Evolutionary conservation across 306 rosid species (phyloP).

Genomic region (Quercus bicolor): DNA sequence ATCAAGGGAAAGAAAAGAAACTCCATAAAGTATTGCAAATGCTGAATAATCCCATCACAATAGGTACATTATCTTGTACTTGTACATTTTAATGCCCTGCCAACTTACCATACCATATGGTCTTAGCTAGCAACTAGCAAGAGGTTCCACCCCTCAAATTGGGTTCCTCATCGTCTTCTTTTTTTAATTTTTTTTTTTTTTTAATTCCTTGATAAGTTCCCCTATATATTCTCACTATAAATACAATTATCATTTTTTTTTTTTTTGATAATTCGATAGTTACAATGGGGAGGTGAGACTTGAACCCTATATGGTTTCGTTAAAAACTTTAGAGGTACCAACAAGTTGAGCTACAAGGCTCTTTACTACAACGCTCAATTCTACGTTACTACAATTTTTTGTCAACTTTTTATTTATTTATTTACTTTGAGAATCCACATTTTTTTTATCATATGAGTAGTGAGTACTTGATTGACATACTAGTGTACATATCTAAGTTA

Average conservation of each 20-base stretch:
- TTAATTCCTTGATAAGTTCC: neutral
- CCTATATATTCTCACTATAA: neutral
- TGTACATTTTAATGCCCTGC: neutral
- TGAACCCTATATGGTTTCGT: too few relatives aligned
- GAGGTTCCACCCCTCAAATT: neutral
- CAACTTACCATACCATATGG: neutral
- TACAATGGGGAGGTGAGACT: too few relatives aligned
- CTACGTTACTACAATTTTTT: neutral
- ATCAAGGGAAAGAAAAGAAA: neutral
- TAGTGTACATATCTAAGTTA: neutral
- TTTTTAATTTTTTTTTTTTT: neutral
- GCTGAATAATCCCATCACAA: neutral
- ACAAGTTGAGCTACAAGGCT: rapidly evolving
- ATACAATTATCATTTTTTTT: too few relatives aligned
- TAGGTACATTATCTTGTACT: neutral
- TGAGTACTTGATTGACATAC: neutral
- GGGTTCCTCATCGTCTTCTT: neutral
- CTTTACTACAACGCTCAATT: neutral
- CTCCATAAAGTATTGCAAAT: too few relatives aligned
- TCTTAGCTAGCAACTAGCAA: too few relatives aligned
- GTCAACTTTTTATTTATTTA: too few relatives aligned
- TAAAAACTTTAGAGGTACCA: rapidly evolving
- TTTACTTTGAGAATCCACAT: neutral
- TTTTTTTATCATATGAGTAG: neutral
- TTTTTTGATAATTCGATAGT: too few relatives aligned